Base-by-base conservation (phyloP, 768 basidiomycete species). In the Lepiota subincarnata region DNA sequence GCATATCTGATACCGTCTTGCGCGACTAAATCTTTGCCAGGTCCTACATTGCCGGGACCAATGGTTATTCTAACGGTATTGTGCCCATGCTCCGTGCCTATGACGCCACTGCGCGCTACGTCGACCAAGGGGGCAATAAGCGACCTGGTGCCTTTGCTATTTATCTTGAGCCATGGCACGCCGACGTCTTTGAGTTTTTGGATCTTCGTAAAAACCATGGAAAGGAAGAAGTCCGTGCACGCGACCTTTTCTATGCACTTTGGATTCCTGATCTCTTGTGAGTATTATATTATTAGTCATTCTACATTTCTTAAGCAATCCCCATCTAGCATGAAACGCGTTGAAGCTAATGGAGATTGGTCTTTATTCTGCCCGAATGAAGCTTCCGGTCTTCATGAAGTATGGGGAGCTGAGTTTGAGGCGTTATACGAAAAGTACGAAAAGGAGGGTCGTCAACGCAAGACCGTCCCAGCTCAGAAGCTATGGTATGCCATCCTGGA, bases 81-180 rank as follows among this genome's bases (percentile, higher is more conserved):
- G 92, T 98, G 1, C 97, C 97, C 12, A 99, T 99, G 96, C 87
- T 99, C 40, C 91, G 97, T 53, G 96, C 92, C 0, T 98, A 88
- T 68, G 95, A 99, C 64, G 92, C 95, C 20, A 98, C 97, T 7
- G 97, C 97, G 18, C 92, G 96, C 36, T 98, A 98, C 64, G 97
- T 98, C 53, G 97, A 98, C 68, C 96, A 98, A 66, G 96, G 97
- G 48, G 97, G 97, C 22, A 98, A 98, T 81, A 98, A 98, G 75
- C 89, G 97, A 20, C 97, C 97, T 1, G 97, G 97, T 56, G 97
- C 97, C 1, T 98, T 99, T 61, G 91, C 97, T 14, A 90, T 99
- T 68, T 99, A 99, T 73, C 77, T 98, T 65, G 97, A 99, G 73
- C 97, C 97, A 12, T 99, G 97, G 97, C 97, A 99, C 66, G 82